Conservation (phyloP, 2,329 filamentous ascomycete genomes). For the Talaromyces atroroseus region DNA sequence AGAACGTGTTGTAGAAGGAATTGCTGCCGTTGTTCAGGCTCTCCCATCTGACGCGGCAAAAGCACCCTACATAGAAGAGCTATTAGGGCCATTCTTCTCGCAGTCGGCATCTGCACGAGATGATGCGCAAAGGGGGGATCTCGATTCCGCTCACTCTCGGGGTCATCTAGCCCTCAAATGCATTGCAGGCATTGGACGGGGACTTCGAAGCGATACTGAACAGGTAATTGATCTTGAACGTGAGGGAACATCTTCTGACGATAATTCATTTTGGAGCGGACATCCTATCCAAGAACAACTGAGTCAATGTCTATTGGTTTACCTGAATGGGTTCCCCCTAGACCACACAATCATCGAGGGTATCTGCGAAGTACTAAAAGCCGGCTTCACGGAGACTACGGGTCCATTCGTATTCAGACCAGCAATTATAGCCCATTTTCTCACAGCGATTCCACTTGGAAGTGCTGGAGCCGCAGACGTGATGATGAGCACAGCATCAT, state of each 20-base stretch:
- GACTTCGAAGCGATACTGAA: slow-evolving; percentile 33
- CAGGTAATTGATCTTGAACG: slow-evolving; percentile 30
- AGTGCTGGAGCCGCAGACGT: slow-evolving; percentile 37
- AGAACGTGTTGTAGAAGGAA: slow-evolving; percentile 40
- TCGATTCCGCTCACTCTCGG: slow-evolving; percentile 29
- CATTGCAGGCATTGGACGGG: slow-evolving; percentile 38
- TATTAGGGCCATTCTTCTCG: slow-evolving; percentile 34
- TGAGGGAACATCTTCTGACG: slow-evolving; percentile 22
- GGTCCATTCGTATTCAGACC: slow-evolving; percentile 42
- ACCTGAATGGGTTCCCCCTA: slow-evolving; percentile 35
- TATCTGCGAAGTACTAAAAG: slow-evolving; percentile 42
- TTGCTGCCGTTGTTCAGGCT: slow-evolving; percentile 41
- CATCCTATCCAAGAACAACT: slow-evolving; percentile 31
- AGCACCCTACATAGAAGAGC: slow-evolving; percentile 32
- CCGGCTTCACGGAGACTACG: slow-evolving; percentile 41
- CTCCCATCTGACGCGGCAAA: slow-evolving; percentile 36
- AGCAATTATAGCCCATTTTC: slow-evolving; percentile 36
- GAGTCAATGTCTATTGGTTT: slow-evolving; percentile 36
- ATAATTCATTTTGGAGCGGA: slow-evolving; percentile 36
- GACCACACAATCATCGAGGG: slow-evolving; percentile 41
- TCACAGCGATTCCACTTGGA: slow-evolving; percentile 35
- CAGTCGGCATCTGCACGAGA: slow-evolving; percentile 29
- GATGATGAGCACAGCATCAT: slow-evolving; percentile 42
- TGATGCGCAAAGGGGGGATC: slow-evolving; percentile 25
- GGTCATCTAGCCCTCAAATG: slow-evolving; percentile 35